Conservation (phyloP, 495 filamentous ascomycete genomes). For the Amniculicola lignicola region DNA sequence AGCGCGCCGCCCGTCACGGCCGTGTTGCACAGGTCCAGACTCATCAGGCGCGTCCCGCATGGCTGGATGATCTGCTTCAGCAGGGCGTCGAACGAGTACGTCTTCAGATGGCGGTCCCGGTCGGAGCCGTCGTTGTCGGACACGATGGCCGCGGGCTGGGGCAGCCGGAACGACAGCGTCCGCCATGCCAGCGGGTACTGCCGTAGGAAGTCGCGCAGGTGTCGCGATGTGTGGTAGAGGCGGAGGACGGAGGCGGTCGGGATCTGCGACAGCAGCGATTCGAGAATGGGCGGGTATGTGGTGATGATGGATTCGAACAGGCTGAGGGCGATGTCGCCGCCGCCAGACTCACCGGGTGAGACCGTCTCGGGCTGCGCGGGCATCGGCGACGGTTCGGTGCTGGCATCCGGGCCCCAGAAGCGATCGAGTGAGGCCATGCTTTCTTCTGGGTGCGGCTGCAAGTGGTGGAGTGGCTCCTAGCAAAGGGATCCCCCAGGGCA, state of each 20-base stretch:
- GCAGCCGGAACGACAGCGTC: conserved; percentile 56
- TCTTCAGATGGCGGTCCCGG: conserved; percentile 51
- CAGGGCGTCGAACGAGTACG: conserved; percentile 56
- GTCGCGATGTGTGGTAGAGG: conserved; percentile 56
- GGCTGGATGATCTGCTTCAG: conserved; percentile 55
- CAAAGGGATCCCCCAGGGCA: conserved; percentile 33
- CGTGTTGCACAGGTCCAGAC: conserved; percentile 60
- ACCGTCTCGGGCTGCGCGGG: conserved; percentile 1
- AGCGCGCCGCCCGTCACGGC: conserved; percentile 57
- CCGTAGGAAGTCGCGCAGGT: conserved; percentile 54
- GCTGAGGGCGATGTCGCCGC: conserved; percentile 9
- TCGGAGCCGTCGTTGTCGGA: conserved; percentile 39
- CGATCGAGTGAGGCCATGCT: conserved; percentile 23
- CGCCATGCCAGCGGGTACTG: conserved; percentile 61
- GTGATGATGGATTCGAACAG: conserved; percentile 53
- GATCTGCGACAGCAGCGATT: conserved; percentile 56
- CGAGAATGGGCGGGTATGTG: conserved; percentile 55
- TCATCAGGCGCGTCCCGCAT: conserved; percentile 55
- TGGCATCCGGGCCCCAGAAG: conserved; percentile 20
- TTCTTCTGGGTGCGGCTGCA: conserved; percentile 28
- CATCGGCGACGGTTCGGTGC: conserved; percentile 6
- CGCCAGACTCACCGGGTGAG: background rate
- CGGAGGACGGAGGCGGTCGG: conserved; percentile 56
- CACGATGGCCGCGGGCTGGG: conserved; percentile 39
- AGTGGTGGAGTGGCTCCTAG: no score